These are phyloP conservation scores for Artemisia argyi DNA, from an alignment of 129 eudicot species.

Conservation along the genomic window DNA sequence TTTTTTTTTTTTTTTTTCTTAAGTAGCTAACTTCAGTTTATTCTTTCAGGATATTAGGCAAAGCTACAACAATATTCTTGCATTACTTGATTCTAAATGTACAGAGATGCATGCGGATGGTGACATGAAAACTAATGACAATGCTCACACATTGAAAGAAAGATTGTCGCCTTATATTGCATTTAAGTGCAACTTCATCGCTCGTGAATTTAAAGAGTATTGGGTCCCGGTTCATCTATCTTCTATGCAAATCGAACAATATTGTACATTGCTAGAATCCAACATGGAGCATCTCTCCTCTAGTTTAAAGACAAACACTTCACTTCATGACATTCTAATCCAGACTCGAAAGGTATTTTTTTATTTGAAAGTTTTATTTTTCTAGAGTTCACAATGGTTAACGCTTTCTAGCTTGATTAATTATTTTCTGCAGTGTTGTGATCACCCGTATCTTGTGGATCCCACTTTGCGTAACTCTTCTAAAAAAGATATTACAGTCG, in stretches of 20 bases:
- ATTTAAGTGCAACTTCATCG: conserved; percentile 25
- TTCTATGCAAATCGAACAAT: conserved; percentile 62
- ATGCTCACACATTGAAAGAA: conserved; percentile 16
- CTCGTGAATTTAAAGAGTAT: conserved; percentile 37
- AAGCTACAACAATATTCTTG: conserved; percentile 24
- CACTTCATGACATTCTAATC: conserved; percentile 55
- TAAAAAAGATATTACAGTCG: too few species aligned
- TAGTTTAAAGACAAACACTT: conserved; percentile 22
- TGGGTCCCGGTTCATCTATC: conserved; percentile 45
- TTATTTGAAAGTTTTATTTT: conserved; percentile 38
- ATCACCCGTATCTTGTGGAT: too few species aligned
- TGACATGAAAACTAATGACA: conserved; percentile 8
- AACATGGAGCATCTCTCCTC: conserved; percentile 39
- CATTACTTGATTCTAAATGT: conserved; percentile 23
- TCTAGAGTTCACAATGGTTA: conserved; percentile 29
- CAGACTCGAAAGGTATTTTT: too few species aligned
- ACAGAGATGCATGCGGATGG: conserved; percentile 21
- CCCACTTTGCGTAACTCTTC: too few species aligned
- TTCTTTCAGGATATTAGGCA: conserved; percentile 26
- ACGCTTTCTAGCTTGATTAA: not conserved
- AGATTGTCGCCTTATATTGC: conserved; percentile 29
- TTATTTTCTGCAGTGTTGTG: conserved; percentile 5
- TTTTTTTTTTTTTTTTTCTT: not conserved
- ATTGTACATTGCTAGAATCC: conserved; percentile 39
- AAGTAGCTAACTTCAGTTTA: conserved; percentile 4